Conservation (phyloP, 805 yeast species). For the Saturnispora sanitii region DNA sequence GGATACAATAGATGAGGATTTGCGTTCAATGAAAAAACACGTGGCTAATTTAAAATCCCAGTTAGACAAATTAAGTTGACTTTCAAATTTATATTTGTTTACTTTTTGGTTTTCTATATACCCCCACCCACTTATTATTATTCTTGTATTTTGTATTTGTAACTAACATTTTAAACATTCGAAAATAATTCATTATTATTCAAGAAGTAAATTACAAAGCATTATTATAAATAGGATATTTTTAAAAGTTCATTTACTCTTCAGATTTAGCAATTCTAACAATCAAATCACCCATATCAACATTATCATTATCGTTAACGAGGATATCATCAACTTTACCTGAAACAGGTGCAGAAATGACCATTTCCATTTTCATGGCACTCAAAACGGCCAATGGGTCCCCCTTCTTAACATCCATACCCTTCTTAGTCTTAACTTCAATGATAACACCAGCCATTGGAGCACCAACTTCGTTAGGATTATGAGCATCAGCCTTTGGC, state of each 20-base stretch:
- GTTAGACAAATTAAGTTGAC: constrained; percentile 1
- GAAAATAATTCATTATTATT: too few relatives aligned
- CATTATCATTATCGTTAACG: constrained; percentile 87
- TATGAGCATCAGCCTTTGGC: constrained; percentile 68
- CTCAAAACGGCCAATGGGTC: constrained; percentile 84
- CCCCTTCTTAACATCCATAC: constrained; percentile 63
- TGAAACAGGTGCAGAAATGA: constrained; percentile 77
- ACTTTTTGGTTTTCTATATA: too few relatives aligned
- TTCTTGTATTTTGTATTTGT: too few relatives aligned
- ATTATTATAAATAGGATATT: too few relatives aligned
- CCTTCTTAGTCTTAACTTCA: constrained; percentile 78
- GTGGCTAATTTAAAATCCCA: constrained; percentile 1
- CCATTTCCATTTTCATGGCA: constrained; percentile 98
- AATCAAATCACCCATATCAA: constrained; percentile 87
- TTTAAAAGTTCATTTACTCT: too few relatives aligned
- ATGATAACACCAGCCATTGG: constrained; percentile 76
- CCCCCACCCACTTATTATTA: too few relatives aligned
- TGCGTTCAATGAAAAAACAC: constrained; percentile 1
- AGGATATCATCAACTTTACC: constrained; percentile 74
- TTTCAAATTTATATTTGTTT: too few relatives aligned
- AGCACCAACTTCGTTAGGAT: constrained; percentile 77
- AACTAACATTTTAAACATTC: too few relatives aligned
- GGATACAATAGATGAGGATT: constrained; percentile 5
- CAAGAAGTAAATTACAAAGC: too few relatives aligned
- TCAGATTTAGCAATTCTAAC: constrained; percentile 39